These are phyloP conservation scores for Russula sp. DNA, from an alignment of 768 basidiomycete species.

Conservation along the genomic window DNA sequence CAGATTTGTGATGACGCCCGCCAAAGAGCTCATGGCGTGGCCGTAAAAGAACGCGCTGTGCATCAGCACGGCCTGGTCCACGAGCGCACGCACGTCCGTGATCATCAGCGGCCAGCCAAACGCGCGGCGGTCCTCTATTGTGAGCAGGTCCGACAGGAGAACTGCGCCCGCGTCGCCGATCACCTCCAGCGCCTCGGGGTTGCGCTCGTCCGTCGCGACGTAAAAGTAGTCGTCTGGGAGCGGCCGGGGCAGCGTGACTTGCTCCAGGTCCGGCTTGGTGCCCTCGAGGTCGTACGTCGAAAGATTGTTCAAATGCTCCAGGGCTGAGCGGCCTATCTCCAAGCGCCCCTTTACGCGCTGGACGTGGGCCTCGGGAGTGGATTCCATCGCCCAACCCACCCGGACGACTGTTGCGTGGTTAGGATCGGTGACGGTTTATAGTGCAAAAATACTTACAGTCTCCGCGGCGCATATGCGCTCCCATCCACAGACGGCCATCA, in stretches of 20 bases:
- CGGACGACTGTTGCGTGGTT: slow-evolving; percentile 26
- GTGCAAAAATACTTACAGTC: slow-evolving; percentile 29
- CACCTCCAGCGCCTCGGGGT: slow-evolving; percentile 27
- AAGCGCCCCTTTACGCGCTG: slow-evolving; percentile 28
- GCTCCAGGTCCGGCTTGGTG: slow-evolving; percentile 6
- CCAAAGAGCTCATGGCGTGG: slow-evolving; percentile 33
- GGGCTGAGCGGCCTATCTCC: slow-evolving; percentile 26
- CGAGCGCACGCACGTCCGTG: slow-evolving; percentile 36
- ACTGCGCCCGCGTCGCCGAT: slow-evolving; percentile 33
- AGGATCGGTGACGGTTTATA: slow-evolving; percentile 3
- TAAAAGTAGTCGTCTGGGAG: slow-evolving; percentile 23
- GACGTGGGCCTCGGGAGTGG: slow-evolving; percentile 31
- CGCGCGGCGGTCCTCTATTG: slow-evolving; percentile 33
- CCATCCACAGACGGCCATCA: slow-evolving; percentile 35
- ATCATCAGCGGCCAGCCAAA: slow-evolving; percentile 38
- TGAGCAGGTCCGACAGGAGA: slow-evolving; percentile 37
- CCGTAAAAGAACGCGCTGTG: slow-evolving; percentile 34
- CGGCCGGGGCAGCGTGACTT: slow-evolving; percentile 2
- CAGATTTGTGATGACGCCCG: slow-evolving; percentile 34
- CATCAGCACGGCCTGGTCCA: slow-evolving; percentile 36
- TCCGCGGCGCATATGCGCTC: slow-evolving; percentile 38
- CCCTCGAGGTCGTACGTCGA: slow-evolving; percentile 12
- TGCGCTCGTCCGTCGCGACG: slow-evolving; percentile 39
- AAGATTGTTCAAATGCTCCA: slow-evolving; percentile 15
- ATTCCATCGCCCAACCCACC: slow-evolving; percentile 32